These are phyloP conservation scores for Pseudocercospora cruenta DNA, from an alignment of 2,329 filamentous ascomycete species.

Conservation along the genomic window DNA sequence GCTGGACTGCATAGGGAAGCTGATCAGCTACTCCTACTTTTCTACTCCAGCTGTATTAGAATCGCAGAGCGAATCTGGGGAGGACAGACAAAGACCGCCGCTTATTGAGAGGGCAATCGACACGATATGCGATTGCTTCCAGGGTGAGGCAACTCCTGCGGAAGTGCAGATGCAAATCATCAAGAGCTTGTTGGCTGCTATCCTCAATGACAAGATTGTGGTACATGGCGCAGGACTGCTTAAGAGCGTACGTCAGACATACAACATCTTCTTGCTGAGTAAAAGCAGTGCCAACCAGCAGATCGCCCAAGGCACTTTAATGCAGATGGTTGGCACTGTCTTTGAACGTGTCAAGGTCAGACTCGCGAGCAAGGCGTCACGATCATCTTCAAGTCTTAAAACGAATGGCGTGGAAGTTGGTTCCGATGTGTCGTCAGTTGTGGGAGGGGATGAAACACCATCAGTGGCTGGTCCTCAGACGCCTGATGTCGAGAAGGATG, in stretches of 20 bases:
- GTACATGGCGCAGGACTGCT: constrained; percentile 94
- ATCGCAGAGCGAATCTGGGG: constrained; percentile 29
- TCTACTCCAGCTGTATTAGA: constrained; percentile 63
- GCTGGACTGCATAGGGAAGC: constrained; percentile 96
- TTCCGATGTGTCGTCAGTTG: constrained; percentile 36
- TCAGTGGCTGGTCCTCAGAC: constrained; percentile 43
- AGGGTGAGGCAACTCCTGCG: constrained; percentile 87
- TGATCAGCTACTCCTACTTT: constrained; percentile 99
- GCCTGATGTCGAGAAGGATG: constrained; percentile 49
- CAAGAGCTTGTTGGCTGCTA: constrained; percentile 91
- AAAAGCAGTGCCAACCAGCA: constrained; percentile 94
- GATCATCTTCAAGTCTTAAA: constrained; percentile 54
- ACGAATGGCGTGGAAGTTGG: constrained; percentile 37
- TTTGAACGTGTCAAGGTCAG: constrained; percentile 91
- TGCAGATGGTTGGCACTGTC: constrained; percentile 97
- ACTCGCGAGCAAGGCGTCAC: constrained; percentile 82
- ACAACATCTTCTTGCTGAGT: constrained; percentile 97
- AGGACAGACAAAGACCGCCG: constrained; percentile 55
- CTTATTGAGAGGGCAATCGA: constrained; percentile 97
- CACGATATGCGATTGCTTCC: constrained; percentile 98
- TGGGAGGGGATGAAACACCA: constrained; percentile 33
- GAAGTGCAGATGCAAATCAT: constrained; percentile 98
- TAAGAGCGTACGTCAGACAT: constrained; percentile 96
- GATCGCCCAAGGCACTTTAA: constrained; percentile 93
- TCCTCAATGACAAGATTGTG: constrained; percentile 97